phyloP scores from a whole-genome alignment of 2,329 filamentous ascomycete species.

The Magnaporthales sp. region DNA sequence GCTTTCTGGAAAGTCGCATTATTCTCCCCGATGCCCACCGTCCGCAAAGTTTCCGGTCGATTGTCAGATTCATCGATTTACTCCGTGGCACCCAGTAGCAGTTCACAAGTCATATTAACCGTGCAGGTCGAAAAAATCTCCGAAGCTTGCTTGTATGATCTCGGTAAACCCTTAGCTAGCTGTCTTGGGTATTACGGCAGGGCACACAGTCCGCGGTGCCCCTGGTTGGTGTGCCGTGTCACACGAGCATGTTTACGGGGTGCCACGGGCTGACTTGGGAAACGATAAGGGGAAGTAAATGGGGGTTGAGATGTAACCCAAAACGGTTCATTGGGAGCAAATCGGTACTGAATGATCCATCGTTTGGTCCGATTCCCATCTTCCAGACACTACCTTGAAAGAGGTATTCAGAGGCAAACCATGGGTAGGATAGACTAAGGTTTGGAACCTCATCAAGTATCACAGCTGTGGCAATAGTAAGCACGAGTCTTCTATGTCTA shows the following conservation, averaged over 20 bases:
- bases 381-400: no score
- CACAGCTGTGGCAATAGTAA: no score
- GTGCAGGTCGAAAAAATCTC: background rate
- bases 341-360: no score
- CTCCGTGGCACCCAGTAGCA: background rate
- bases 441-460: no score
- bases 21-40: background rate
- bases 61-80: background rate
- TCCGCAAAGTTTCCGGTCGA: background rate
- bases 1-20: background rate
- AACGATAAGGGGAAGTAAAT: background rate
- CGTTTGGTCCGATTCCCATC: no score
- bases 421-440: no score
- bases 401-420: no score
- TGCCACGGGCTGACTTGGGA: background rate
- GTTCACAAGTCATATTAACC: background rate
- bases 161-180: background rate
- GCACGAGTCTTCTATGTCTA: no score
- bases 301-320: background rate
- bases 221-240: background rate
- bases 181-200: background rate
- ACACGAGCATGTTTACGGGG: background rate
- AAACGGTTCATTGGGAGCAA: background rate
- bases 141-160: background rate
- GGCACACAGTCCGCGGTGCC: background rate